phyloP scores from a whole-genome alignment of 2,329 filamentous ascomycete genomes.

The Fusarium napiforme region DNA sequence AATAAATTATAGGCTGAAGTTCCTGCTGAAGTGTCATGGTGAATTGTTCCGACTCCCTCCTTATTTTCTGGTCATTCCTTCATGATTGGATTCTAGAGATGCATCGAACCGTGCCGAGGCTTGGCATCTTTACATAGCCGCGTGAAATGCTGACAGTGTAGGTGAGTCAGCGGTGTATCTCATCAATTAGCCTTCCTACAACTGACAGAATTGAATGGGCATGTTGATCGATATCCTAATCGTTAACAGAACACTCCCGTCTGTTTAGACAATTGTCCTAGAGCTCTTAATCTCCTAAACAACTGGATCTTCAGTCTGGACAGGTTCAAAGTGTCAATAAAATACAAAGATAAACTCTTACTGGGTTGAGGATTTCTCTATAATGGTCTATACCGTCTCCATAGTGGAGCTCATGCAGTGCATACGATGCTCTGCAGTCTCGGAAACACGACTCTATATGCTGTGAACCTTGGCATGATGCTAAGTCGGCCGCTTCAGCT shows the following conservation, averaged over 20 bases:
- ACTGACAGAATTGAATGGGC: too few relatives aligned
- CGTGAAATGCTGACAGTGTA: background rate
- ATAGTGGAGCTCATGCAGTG: background rate
- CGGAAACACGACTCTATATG: background rate
- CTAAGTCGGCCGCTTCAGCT: background rate
- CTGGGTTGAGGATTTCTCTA: fast-evolving
- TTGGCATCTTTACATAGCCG: background rate
- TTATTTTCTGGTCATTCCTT: fast-evolving
- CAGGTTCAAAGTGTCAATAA: too few relatives aligned
- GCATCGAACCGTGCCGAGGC: background rate
- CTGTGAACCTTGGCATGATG: background rate
- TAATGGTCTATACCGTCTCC: fast-evolving
- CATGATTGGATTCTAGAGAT: background rate
- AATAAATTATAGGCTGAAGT: too few relatives aligned
- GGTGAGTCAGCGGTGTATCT: background rate
- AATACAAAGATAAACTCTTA: fast-evolving
- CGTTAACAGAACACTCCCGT: too few relatives aligned
- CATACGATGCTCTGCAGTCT: background rate
- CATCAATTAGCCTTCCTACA: fast-evolving
- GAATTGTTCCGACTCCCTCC: background rate
- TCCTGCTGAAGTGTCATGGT: too few relatives aligned
- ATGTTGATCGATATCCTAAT: too few relatives aligned
- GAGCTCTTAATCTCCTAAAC: too few relatives aligned
- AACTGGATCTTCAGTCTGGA: too few relatives aligned
- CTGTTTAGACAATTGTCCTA: too few relatives aligned